These are phyloP conservation scores for Penicillium concentricum DNA, from an alignment of 2,329 filamentous ascomycete species.

Conservation along the genomic window DNA sequence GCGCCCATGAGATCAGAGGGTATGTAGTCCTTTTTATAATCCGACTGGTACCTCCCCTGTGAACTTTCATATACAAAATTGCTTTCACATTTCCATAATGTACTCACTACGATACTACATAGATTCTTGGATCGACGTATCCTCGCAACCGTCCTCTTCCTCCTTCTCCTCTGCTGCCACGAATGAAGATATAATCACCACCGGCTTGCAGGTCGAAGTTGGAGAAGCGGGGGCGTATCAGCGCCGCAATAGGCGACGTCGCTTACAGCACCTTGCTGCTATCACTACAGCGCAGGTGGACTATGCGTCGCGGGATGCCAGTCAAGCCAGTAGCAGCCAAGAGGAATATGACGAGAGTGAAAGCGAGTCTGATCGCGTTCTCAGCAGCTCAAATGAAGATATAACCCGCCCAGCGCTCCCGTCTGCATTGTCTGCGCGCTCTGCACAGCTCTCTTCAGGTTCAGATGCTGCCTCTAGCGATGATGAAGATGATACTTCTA, in stretches of 20 bases:
- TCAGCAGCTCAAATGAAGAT: conserved; percentile 64
- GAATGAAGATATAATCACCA: conserved; percentile 84
- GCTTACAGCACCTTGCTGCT: conserved; percentile 34
- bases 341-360: conserved; percentile 95
- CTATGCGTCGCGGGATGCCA: conserved; percentile 46
- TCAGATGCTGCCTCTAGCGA: conserved; percentile 42
- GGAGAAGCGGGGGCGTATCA: conserved; percentile 52
- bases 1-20: conserved; percentile 45
- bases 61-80: conserved; percentile 18
- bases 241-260: conserved; percentile 57
- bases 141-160: conserved; percentile 89
- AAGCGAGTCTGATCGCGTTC: conserved; percentile 75
- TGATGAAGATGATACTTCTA: conserved; percentile 75
- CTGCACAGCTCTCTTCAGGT: conserved; percentile 23
- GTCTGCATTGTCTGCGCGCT: conserved; percentile 23
- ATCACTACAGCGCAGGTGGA: conserved; percentile 43
- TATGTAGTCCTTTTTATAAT: conserved; percentile 28
- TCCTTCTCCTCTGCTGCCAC: conserved; percentile 75
- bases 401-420: conserved; percentile 35
- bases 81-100: conserved; percentile 27
- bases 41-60: conserved; percentile 12
- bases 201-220: conserved; percentile 73
- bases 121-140: conserved; percentile 97
- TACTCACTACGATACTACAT: conserved; percentile 48
- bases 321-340: conserved; percentile 68